Conservation (phyloP, 2,329 filamentous ascomycete genomes). For the Colletotrichum trifolii region DNA sequence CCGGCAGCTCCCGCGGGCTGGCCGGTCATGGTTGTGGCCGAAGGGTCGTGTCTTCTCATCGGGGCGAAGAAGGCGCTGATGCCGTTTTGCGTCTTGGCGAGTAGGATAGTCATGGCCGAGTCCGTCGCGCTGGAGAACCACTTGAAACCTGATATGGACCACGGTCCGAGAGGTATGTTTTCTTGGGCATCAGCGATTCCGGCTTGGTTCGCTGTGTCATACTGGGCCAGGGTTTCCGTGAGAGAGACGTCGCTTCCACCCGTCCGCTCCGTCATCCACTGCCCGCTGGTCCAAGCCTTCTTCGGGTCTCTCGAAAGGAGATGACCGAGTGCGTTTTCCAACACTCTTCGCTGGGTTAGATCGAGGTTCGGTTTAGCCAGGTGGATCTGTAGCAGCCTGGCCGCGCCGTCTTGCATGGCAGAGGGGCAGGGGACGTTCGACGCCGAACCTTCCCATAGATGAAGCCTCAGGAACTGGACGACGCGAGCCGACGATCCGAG, state of each 20-base stretch:
- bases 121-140: slow-evolving; percentile 78
- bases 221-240: slow-evolving; percentile 70
- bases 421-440: slow-evolving; percentile 73
- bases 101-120: slow-evolving; percentile 70
- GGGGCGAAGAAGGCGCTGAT: slow-evolving; percentile 75
- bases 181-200: slow-evolving; percentile 44
- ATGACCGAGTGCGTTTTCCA: slow-evolving; percentile 63
- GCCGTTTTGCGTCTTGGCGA: slow-evolving; percentile 67
- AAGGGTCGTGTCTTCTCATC: slow-evolving; percentile 49
- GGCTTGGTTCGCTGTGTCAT: background rate
- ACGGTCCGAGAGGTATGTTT: slow-evolving; percentile 62
- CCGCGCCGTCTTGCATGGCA: slow-evolving; percentile 74
- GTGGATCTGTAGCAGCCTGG: slow-evolving; percentile 60
- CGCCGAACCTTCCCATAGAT: slow-evolving; percentile 69
- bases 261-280: slow-evolving; percentile 81
- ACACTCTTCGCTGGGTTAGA: slow-evolving; percentile 52
- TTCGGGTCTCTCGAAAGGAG: slow-evolving; percentile 63
- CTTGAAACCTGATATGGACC: slow-evolving; percentile 75
- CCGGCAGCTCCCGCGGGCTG: slow-evolving; percentile 38
- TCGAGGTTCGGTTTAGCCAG: slow-evolving; percentile 43
- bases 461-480: slow-evolving; percentile 67
- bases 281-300: slow-evolving; percentile 75
- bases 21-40: slow-evolving; percentile 44
- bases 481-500: slow-evolving; percentile 63
- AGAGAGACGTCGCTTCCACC: slow-evolving; percentile 77